Base-by-base conservation (phyloP, 345 rosid species). In the Cochlearia excelsa region DNA sequence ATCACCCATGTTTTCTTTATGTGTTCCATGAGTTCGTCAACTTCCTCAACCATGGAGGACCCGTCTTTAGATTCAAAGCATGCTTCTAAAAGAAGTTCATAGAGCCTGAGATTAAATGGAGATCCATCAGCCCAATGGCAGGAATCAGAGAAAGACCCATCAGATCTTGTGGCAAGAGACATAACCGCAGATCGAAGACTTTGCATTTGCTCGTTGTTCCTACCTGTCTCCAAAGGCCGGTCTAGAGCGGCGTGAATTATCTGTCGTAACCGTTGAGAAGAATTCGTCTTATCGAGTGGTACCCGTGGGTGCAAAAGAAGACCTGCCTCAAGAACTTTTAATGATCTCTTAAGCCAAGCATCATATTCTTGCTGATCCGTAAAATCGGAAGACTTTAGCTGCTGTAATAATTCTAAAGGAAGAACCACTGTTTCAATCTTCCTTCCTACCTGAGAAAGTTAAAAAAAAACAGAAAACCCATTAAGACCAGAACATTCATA, bases 121-220 rank as follows among this genome's bases (percentile, higher is more conserved):
- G 78, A 75, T 23, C 97, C 99, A 77, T 93, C 99, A 62, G 99
- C 99, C 99, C 99, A 93, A 47, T 93, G 99, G 69, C 91, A 83
- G 9, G 84, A 71, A 27, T 93, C 99, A 16, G 80, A 72, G 42
- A 84, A 47, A 63, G 95, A 85, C 27, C 94, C 95, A 54, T 86
- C 97, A 56, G 95, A 87, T 77, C 95, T 83, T 46, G 74, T 78
- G 40, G 95, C 94, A 44, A 89, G 95, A 73, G 94, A 77, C 76
- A 72, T 77, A 42, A 82, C 95, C 48, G 95, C 82, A 37, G 89
- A 81, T 6, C 99, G 85, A 67, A 93, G 95, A 65, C 81, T 82
- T 57, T 93, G 97, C 99, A 93, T 84, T 7, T 91, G 77, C 78
- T 93, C 99, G 49, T 84, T 92, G 53, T 93, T 89, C 79, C 79